Base-by-base conservation (phyloP, 2,329 filamentous ascomycete genomes). In the Teratosphaeria nubilosa region DNA sequence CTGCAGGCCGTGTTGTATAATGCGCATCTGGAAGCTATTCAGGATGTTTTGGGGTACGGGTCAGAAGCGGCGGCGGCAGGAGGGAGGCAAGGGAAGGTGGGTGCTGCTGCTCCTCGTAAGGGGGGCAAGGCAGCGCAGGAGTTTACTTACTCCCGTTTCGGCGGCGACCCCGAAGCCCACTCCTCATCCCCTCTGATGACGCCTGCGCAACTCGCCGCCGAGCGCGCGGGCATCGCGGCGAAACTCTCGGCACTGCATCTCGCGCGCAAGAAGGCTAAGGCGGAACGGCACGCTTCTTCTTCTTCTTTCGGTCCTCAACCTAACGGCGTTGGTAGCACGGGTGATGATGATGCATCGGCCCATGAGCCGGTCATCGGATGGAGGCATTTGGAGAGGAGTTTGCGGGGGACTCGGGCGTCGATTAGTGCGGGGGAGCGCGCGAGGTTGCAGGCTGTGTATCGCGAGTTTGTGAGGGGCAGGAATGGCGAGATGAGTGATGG, bases 401-500 rank as follows among this genome's bases (percentile, higher is more conserved):
- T 99, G 58, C 81, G 82, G 24, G 86, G 77, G 54, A 96, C 92
- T 4, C 80, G 91, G 63, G 83, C 89, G 24, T 95, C 89, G 72
- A 95, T 97, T 65, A 90, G 87, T 69, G 77, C 79, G 2, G 82
- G 90, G 60, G 94, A 99, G 75, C 82, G 85, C 66, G 79, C 77
- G 61, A 78, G 92, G 60, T 74, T 99, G 64, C 80, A 83, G 67
- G 83, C 82, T 48, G 96, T 99, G 61, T 99, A 99, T 71, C 79
- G 81, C 16, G 94, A 99, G 75, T 99, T 99, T 77, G 86, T 96
- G 0, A 88, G 90, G 3, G 91, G 91, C 0, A 81, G 94, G 65
- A 96, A 91, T 72, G 94, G 94, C 7, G 91, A 97, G 77, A 91
- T 99, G 90, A 90, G 86, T 60, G 92, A 88, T 73, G 94, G 94